Evolutionary conservation across 495 filamentous ascomycete species (phyloP).

Genomic region (Copromyces sp.): DNA sequence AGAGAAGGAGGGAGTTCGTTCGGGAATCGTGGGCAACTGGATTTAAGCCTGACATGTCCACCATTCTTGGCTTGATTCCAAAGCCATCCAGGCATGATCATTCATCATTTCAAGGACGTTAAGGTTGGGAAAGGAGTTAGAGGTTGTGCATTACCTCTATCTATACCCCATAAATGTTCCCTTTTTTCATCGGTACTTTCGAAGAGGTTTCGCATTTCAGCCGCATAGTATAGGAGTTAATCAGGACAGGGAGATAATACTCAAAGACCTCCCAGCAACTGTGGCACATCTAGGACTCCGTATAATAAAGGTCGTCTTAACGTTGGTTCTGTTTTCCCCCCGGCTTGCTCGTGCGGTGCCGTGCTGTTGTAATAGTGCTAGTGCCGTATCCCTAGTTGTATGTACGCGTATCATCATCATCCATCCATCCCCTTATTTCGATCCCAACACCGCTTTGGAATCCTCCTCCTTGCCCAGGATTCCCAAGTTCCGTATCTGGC

Average conservation of each 20-base stretch:
- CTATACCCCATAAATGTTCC: neutral
- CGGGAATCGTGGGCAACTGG: neutral
- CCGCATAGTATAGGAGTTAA: neutral
- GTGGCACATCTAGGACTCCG: neutral
- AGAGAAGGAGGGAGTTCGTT: neutral
- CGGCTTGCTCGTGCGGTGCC: neutral
- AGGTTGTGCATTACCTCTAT: neutral
- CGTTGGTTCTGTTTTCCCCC: neutral
- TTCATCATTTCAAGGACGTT: neutral
- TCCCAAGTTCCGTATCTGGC: slow-evolving; percentile 74
- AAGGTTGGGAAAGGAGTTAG: neutral
- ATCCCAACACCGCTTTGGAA: slow-evolving; percentile 49
- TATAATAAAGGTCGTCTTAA: neutral
- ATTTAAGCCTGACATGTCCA: neutral
- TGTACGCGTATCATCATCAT: neutral
- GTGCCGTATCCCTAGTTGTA: neutral
- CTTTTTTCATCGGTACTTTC: neutral
- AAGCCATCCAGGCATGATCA: neutral
- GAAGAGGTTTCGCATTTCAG: neutral
- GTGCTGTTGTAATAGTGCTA: neutral
- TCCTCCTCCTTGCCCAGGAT: slow-evolving; percentile 74
- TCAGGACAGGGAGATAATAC: neutral
- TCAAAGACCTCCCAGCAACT: neutral
- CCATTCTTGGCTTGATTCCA: neutral
- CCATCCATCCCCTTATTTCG: slow-evolving; percentile 13